A percentile compares a stretch with the other conserved stretches of the same genome.
phyloP scores from a whole-genome alignment of 2,329 filamentous ascomycete genomes.

The Paramyrothecium roridum region DNA sequence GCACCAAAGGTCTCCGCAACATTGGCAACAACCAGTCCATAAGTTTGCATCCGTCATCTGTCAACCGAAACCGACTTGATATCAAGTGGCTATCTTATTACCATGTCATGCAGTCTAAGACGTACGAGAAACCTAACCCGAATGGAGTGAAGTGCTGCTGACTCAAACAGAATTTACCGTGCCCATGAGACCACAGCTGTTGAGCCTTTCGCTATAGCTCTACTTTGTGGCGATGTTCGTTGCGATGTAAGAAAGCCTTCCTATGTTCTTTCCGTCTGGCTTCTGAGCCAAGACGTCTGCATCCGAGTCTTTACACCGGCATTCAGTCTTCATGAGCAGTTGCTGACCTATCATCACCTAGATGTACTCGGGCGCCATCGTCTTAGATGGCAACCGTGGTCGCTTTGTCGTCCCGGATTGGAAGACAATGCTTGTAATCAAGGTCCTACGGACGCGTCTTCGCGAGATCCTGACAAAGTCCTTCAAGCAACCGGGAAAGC shows the following conservation, averaged over 20 bases:
- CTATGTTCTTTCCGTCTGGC: not conserved
- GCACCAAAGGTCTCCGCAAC: conserved; percentile 79
- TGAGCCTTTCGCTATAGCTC: conserved; percentile 76
- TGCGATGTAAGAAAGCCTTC: conserved; percentile 61
- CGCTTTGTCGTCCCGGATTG: conserved; percentile 82
- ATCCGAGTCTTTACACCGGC: too few species aligned
- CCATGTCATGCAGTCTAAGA: conserved; percentile 90
- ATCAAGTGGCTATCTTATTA: conserved; percentile 90
- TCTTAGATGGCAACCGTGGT: conserved; percentile 83
- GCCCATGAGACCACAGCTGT: conserved; percentile 84
- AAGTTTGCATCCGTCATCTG: conserved; percentile 80
- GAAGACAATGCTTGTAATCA: conserved; percentile 88
- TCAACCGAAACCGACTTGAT: conserved; percentile 71
- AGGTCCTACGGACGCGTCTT: conserved; percentile 69
- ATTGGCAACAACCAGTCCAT: conserved; percentile 91
- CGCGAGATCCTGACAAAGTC: conserved; percentile 70
- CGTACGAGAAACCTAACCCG: conserved; percentile 44
- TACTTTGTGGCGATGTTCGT: conserved; percentile 85
- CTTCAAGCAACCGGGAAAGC: conserved; percentile 65
- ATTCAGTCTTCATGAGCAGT: too few species aligned
- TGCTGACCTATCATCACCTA: conserved; percentile 25
- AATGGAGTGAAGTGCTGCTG: conserved; percentile 7
- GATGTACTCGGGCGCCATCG: conserved; percentile 83
- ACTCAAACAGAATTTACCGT: conserved; percentile 66
- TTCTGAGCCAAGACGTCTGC: too few species aligned